Base-by-base conservation (phyloP, 148 eudicot genomes). In the Pouteria glomerata region DNA sequence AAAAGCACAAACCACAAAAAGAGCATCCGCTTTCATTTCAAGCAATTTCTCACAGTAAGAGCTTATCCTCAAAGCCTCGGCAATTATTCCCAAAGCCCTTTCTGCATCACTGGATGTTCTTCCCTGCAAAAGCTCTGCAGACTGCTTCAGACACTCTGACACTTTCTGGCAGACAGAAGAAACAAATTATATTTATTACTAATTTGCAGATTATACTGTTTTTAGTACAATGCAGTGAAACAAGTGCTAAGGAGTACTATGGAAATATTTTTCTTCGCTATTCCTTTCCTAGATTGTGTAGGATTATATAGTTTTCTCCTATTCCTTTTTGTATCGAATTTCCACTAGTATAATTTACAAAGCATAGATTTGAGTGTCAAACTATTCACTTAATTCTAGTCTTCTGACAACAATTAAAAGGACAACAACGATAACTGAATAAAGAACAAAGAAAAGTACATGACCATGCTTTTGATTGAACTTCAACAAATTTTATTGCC, bases 1-100 rank as follows among this genome's bases (percentile, higher is more conserved):
- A 59, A 14, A 57, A 68, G 37, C 66, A 76, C 89, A 63, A 69
- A 95, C 99, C 96, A 71, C 85, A 71, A 95, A 87, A 80, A 95
- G 99, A 67, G 86, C 94, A 75, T 80, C 86, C 34, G 90, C 99
- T 85, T 95, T 95, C 84, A 83, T 87, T 71, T 88, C 89, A 73
- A 85, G 87, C 73, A 95, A 76, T 75, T 85, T 84, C 70, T 88
- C 96, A 24, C 90, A 86, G 74, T 81, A 78, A 52, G 92, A 78
- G 79, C 99, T 88, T 72, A 87, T 88, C 37, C 15, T 69, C 83
- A 92, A 79, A 66, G 88, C 99, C 77, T 92, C 96, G 55, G 82
- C 73, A 78, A 88, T 84, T 69, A 87, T 51, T 73, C 66, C 76
- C 83, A 89, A 68, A 27, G 96, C 92, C 80, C 56, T 80, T 56